These are phyloP conservation scores for Pythium coloratum DNA, from an alignment of 352 stramenopile genomes.

Conservation along the genomic window DNA sequence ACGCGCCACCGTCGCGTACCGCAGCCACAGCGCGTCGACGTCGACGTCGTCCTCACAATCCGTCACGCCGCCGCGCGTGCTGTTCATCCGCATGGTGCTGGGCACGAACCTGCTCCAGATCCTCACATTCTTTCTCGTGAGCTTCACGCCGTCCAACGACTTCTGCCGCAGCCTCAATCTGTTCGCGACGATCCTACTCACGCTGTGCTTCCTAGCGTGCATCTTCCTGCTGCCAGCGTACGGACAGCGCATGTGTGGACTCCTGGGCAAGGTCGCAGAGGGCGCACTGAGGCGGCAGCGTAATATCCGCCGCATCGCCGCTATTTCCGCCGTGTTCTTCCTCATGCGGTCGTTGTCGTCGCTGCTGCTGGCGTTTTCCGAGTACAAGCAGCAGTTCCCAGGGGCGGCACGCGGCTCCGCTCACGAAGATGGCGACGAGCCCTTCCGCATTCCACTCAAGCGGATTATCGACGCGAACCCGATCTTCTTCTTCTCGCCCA, in stretches of 20 bases:
- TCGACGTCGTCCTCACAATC: neutral
- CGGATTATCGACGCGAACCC: constrained; percentile 57
- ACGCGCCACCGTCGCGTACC: constrained; percentile 13
- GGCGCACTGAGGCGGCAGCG: constrained; percentile 45
- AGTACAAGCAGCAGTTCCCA: constrained; percentile 29
- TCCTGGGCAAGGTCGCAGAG: constrained; percentile 60
- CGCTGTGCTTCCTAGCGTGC: constrained; percentile 50
- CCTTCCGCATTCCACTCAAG: constrained; percentile 40
- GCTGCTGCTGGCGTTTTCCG: constrained; percentile 45
- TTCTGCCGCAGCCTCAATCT: constrained; percentile 48
- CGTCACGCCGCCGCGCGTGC: constrained; percentile 39
- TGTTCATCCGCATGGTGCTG: constrained; percentile 59
- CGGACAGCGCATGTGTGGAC: constrained; percentile 48
- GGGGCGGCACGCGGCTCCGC: neutral
- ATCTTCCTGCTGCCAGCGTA: constrained; percentile 55
- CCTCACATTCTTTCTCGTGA: constrained; percentile 40
- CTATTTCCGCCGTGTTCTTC: constrained; percentile 56
- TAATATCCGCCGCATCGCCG: constrained; percentile 61
- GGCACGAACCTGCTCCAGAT: constrained; percentile 54
- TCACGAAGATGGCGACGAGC: constrained; percentile 16
- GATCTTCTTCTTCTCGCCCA: constrained; percentile 62
- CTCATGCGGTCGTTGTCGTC: constrained; percentile 49
- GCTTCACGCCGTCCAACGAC: constrained; percentile 26
- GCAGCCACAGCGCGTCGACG: constrained; percentile 8
- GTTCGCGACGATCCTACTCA: constrained; percentile 44